Conservation (phyloP, 352 stramenopile species). For the Phytopythium helicoides region DNA sequence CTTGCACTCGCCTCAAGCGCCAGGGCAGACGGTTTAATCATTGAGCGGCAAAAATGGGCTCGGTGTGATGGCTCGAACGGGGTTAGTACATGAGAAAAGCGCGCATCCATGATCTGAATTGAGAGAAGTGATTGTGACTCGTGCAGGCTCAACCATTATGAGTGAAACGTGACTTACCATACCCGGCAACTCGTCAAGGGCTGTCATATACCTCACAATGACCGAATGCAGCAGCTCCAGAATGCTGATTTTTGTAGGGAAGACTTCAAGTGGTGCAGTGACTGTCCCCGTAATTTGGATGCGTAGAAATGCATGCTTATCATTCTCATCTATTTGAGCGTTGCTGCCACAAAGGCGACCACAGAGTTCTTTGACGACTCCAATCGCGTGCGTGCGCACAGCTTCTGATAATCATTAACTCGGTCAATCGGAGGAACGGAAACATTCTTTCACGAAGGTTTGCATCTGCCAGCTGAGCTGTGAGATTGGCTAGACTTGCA, state of each 20-base stretch:
- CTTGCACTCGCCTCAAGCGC: slow-evolving; percentile 17
- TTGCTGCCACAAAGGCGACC: neutral
- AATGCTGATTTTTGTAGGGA: slow-evolving; percentile 29
- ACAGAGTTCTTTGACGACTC: neutral
- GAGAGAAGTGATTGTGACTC: too few relatives aligned
- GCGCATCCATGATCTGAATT: slow-evolving; percentile 17
- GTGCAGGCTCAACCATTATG: neutral
- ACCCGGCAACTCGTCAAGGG: slow-evolving; percentile 34
- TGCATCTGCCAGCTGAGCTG: slow-evolving; percentile 18
- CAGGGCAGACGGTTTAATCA: slow-evolving; percentile 27
- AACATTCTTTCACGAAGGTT: slow-evolving; percentile 55
- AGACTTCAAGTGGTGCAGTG: slow-evolving; percentile 15
- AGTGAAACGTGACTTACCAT: slow-evolving; percentile 20
- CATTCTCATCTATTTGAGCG: too few relatives aligned
- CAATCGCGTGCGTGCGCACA: slow-evolving; percentile 25
- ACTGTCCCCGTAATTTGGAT: neutral
- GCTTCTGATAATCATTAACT: slow-evolving; percentile 45
- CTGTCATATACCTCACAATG: slow-evolving; percentile 41
- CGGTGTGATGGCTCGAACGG: slow-evolving; percentile 32
- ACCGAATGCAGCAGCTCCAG: slow-evolving; percentile 41
- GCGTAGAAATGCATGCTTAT: neutral
- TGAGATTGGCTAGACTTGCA: slow-evolving; percentile 19
- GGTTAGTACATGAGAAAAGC: slow-evolving; percentile 31
- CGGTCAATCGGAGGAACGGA: slow-evolving; percentile 44
- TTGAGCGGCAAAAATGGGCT: slow-evolving; percentile 13